phyloP scores from a whole-genome alignment of 257 asterid species.

The Anisodus acutangulus region DNA sequence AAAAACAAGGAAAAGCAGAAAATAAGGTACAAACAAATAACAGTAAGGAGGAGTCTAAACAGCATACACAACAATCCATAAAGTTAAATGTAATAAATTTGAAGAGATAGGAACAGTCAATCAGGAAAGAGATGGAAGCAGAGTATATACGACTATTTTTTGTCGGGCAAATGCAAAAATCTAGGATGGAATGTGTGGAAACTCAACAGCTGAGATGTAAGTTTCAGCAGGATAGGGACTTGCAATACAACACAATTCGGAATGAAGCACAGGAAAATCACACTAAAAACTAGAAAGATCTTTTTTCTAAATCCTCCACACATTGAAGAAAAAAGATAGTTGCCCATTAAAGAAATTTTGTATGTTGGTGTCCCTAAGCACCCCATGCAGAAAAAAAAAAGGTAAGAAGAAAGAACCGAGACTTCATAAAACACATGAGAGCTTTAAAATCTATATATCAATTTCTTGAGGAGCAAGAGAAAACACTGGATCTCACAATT shows the following conservation, averaged over 20 bases:
- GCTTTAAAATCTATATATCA: not conserved
- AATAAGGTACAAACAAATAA: not conserved
- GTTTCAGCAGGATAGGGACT: slow-evolving; percentile 1
- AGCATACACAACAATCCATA: not conserved
- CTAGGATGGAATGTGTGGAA: not conserved
- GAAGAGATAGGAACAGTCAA: not conserved
- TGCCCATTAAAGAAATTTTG: not conserved
- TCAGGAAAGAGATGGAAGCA: not conserved
- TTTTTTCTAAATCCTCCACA: not conserved
- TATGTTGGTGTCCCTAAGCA: not conserved
- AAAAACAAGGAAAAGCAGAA: not conserved
- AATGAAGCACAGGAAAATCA: not conserved
- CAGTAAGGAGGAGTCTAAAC: not conserved
- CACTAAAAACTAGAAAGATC: not conserved
- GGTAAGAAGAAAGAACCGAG: not conserved
- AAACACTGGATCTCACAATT: not conserved
- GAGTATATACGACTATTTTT: not conserved
- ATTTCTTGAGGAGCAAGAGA: not conserved
- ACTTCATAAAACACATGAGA: not conserved
- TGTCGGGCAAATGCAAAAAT: not conserved
- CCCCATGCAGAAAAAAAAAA: not conserved
- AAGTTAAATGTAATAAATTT: not conserved
- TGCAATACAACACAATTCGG: not conserved
- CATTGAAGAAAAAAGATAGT: not conserved
- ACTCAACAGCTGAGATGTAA: not conserved